These are phyloP conservation scores for Pezicula rhizophila DNA, from an alignment of 2,329 filamentous ascomycete species.

Conservation along the genomic window DNA sequence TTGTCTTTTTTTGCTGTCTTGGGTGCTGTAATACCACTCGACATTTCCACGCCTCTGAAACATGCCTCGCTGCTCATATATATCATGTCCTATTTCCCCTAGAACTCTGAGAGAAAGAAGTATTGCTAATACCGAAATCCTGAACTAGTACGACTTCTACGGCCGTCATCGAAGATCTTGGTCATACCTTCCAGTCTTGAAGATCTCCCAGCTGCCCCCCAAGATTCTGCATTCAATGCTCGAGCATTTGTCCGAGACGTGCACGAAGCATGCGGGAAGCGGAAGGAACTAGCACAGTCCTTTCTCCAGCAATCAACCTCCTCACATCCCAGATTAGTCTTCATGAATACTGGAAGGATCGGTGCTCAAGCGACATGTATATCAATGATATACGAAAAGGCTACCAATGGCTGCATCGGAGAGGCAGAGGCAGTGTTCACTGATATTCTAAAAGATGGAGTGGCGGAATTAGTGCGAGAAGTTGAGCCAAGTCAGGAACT, in stretches of 20 bases:
- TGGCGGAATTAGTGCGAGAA: constrained; percentile 31
- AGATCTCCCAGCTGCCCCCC: constrained; percentile 16
- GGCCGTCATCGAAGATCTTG: constrained; percentile 51
- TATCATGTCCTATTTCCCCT: no score
- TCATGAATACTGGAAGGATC: constrained; percentile 53
- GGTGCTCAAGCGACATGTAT: constrained; percentile 50
- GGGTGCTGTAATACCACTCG: no score
- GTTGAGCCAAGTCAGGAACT: constrained; percentile 7
- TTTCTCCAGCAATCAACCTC: constrained; percentile 44
- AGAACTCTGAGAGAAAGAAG: no score
- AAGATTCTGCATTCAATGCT: constrained; percentile 32
- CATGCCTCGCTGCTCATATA: no score
- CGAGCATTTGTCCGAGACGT: constrained; percentile 40
- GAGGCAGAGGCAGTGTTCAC: constrained; percentile 47
- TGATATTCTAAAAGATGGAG: constrained; percentile 43
- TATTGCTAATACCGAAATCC: no score
- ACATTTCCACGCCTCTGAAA: no score
- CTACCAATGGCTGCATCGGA: constrained; percentile 42
- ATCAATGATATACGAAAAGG: constrained; percentile 44
- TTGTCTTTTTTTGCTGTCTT: no score
- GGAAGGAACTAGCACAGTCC: constrained; percentile 40
- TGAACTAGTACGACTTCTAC: constrained; percentile 44
- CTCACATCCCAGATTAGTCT: constrained; percentile 48
- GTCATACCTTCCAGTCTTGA: constrained; percentile 39
- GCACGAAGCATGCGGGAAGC: constrained; percentile 42